phyloP scores from a whole-genome alignment of 768 basidiomycete species.

The Pleurotus ostreatus region DNA sequence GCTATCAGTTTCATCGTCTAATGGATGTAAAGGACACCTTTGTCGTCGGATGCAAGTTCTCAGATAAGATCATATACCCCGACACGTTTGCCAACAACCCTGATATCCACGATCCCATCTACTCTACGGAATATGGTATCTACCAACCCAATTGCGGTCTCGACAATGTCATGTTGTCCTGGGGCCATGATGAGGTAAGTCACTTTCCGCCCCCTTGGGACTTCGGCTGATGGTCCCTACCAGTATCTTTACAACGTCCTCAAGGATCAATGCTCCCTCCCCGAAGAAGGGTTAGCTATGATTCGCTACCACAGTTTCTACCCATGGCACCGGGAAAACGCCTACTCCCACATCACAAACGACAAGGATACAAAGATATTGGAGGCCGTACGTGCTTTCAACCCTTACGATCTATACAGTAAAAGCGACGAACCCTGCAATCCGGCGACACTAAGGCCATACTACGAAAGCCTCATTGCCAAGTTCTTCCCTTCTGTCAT shows the following conservation, averaged over 20 bases:
- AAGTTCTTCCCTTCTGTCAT: conserved; percentile 83
- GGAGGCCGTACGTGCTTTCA: conserved; percentile 80
- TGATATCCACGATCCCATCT: conserved; percentile 59
- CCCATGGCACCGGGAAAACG: conserved; percentile 90
- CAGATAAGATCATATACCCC: conserved; percentile 79
- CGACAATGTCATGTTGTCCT: conserved; percentile 84
- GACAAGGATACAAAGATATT: conserved; percentile 63
- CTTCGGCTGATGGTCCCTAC: not conserved
- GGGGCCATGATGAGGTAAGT: conserved; percentile 87
- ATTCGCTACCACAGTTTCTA: conserved; percentile 95
- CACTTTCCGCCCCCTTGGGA: conserved; percentile 9
- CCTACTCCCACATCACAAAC: conserved; percentile 76
- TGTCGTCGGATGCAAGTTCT: conserved; percentile 83
- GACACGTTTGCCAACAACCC: conserved; percentile 76
- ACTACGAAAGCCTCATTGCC: conserved; percentile 77
- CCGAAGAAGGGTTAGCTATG: conserved; percentile 83
- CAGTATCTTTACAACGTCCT: conserved; percentile 84
- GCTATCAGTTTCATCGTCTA: conserved; percentile 4
- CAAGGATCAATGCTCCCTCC: conserved; percentile 78
- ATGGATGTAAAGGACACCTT: conserved; percentile 36
- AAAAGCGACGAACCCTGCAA: conserved; percentile 73
- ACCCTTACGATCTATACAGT: conserved; percentile 93
- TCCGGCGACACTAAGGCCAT: conserved; percentile 64
- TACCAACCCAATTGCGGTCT: conserved; percentile 78
- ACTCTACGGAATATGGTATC: conserved; percentile 69